phyloP scores from a whole-genome alignment of 2,329 filamentous ascomycete genomes.

The Coniosporium tulheliwenetii region DNA sequence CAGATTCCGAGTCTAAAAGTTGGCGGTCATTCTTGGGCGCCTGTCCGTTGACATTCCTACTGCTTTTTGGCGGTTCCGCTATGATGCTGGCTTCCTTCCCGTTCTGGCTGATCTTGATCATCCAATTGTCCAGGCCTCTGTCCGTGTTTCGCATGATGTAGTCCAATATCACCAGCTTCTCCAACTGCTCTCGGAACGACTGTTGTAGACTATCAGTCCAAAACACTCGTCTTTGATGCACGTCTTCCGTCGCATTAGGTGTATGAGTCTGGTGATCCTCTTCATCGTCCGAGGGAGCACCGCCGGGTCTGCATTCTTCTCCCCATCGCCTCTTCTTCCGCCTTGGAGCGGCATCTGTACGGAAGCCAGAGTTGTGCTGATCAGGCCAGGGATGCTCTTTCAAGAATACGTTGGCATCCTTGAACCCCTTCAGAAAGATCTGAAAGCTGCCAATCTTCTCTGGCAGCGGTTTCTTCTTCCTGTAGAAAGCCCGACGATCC shows the following conservation, averaged over 20 bases:
- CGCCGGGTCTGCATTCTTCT: conserved; percentile 62
- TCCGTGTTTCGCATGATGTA: conserved; percentile 99
- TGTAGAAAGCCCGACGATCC: conserved; percentile 77
- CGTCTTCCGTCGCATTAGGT: conserved; percentile 27
- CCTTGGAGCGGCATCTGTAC: conserved; percentile 49
- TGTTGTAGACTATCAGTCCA: conserved; percentile 87
- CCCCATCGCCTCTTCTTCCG: conserved; percentile 53
- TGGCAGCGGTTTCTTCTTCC: conserved; percentile 74
- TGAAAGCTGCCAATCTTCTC: conserved; percentile 93
- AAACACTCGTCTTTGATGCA: conserved; percentile 36
- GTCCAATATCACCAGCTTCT: conserved; percentile 92
- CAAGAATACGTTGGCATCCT: conserved; percentile 90
- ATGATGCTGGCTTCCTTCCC: conserved; percentile 70
- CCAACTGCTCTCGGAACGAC: conserved; percentile 83
- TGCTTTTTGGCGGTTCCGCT: conserved; percentile 59
- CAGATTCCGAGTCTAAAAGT: conserved; percentile 6
- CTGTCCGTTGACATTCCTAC: conserved; percentile 14
- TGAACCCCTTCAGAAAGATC: conserved; percentile 91
- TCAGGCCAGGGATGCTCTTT: conserved; percentile 96
- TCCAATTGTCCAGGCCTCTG: conserved; percentile 94
- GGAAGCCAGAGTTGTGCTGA: conserved; percentile 56
- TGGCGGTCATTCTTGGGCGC: conserved; percentile 21
- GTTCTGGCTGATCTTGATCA: conserved; percentile 90
- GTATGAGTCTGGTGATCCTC: conserved; percentile 36
- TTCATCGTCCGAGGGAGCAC: conserved; percentile 42